These are phyloP conservation scores for Ogataea corticis DNA, from an alignment of 805 yeast species.

Conservation along the genomic window DNA sequence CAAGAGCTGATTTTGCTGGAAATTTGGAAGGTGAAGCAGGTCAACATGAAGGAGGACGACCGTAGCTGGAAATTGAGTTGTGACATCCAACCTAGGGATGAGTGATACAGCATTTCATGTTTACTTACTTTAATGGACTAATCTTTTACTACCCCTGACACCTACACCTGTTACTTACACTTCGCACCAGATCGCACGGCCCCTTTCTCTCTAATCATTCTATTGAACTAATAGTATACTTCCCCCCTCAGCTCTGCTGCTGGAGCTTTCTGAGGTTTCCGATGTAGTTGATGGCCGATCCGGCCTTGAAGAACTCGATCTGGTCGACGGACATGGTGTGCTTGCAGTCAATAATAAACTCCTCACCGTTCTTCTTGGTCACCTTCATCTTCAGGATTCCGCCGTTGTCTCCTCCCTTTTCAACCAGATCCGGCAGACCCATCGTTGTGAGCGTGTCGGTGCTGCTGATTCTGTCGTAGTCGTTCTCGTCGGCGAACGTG, in stretches of 20 bases:
- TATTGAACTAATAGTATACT: too few relatives aligned
- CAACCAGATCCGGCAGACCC: conserved; percentile 72
- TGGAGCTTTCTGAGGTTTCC: conserved; percentile 31
- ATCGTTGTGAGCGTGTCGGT: conserved; percentile 80
- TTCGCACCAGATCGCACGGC: too few relatives aligned
- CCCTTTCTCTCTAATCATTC: too few relatives aligned
- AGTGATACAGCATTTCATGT: conserved; percentile 6
- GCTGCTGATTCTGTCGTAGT: conserved; percentile 76
- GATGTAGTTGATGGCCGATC: conserved; percentile 92
- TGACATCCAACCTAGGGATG: conserved; percentile 53
- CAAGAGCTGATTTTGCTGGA: conserved; percentile 66
- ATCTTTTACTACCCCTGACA: too few relatives aligned
- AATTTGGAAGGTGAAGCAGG: conserved; percentile 66
- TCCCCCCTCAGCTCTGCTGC: neutral
- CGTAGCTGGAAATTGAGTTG: conserved; percentile 75
- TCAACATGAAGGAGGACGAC: conserved; percentile 60
- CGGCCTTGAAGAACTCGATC: conserved; percentile 93
- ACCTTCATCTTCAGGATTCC: conserved; percentile 73
- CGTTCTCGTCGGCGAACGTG: conserved; percentile 86
- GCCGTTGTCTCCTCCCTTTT: conserved; percentile 84
- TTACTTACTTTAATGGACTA: too few relatives aligned
- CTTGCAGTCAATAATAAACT: conserved; percentile 70
- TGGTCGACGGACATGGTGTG: conserved; percentile 98
- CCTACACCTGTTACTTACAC: too few relatives aligned
- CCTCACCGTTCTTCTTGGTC: conserved; percentile 70